Conservation (phyloP, 2,329 filamentous ascomycete species). For the Coniochaeta ligniaria region DNA sequence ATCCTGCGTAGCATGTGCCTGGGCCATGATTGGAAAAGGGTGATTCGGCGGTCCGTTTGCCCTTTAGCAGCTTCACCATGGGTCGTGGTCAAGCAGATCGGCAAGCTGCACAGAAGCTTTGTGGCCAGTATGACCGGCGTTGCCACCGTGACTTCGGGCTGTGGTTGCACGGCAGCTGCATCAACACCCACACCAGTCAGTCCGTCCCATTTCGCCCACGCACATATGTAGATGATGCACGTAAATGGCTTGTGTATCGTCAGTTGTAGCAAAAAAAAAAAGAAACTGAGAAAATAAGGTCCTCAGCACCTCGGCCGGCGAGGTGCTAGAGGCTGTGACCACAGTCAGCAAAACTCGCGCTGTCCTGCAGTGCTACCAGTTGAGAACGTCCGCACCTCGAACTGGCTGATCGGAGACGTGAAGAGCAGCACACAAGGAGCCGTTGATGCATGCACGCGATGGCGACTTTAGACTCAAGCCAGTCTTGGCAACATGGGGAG, state of each 20-base stretch:
- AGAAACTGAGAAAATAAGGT: background rate
- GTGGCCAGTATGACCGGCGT: background rate
- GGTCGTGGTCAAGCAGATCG: background rate
- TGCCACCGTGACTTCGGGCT: background rate
- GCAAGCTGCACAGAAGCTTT: background rate
- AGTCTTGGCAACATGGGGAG: background rate
- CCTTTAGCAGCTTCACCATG: background rate
- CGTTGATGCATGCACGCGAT: background rate
- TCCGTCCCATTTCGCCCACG: background rate
- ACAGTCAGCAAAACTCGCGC: no score
- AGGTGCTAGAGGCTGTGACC: background rate
- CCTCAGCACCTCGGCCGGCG: background rate
- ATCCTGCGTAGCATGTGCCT: slow-evolving; percentile 13
- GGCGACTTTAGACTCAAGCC: background rate
- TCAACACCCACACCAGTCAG: background rate
- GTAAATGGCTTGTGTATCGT: background rate
- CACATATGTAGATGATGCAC: background rate
- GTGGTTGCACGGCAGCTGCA: background rate
- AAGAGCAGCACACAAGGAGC: background rate
- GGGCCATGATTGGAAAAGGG: slow-evolving; percentile 4
- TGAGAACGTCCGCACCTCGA: background rate
- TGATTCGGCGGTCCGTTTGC: no score
- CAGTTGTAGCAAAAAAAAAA: background rate
- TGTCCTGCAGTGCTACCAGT: background rate
- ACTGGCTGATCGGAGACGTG: no score